These are phyloP conservation scores for Kondoa subrosea DNA, from an alignment of 768 basidiomycete genomes.

Conservation along the genomic window DNA sequence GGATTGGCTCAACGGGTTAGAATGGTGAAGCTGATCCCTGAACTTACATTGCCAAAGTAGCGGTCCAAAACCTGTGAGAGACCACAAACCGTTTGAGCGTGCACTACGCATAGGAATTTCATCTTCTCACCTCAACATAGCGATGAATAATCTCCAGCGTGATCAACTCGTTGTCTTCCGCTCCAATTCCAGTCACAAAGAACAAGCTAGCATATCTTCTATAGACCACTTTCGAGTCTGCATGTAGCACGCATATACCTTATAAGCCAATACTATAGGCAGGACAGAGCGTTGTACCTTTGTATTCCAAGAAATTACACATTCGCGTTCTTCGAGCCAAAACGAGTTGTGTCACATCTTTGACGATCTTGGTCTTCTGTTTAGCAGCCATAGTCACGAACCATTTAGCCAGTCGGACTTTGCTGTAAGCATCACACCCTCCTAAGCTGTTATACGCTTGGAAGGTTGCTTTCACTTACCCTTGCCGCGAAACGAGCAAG, in stretches of 20 bases:
- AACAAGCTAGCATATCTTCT: conserved; percentile 87
- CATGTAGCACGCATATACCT: not conserved
- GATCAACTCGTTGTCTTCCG: conserved; percentile 74
- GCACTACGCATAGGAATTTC: too few relatives aligned
- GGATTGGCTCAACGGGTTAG: not conserved
- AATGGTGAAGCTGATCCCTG: too few relatives aligned
- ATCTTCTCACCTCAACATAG: conserved; percentile 41
- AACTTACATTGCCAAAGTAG: conserved; percentile 70
- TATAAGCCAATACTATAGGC: not conserved
- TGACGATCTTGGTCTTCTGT: conserved; percentile 57
- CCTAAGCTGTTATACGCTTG: not conserved
- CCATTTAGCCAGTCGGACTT: conserved; percentile 91
- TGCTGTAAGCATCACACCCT: conserved; percentile 34
- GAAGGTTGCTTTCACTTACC: not conserved
- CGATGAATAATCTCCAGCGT: conserved; percentile 86
- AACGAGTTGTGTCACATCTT: conserved; percentile 90
- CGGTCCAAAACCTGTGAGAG: conserved; percentile 48
- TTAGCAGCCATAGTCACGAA: conserved; percentile 68
- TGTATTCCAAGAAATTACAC: conserved; percentile 96
- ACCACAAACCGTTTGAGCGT: not conserved
- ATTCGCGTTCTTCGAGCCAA: conserved; percentile 69
- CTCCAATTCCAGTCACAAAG: conserved; percentile 75
- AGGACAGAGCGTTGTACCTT: conserved; percentile 42
- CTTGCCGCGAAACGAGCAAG: conserved; percentile 84
- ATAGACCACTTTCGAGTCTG: conserved; percentile 78